Conservation (phyloP, 306 rosid genomes). For the Sicyos edulis region DNA sequence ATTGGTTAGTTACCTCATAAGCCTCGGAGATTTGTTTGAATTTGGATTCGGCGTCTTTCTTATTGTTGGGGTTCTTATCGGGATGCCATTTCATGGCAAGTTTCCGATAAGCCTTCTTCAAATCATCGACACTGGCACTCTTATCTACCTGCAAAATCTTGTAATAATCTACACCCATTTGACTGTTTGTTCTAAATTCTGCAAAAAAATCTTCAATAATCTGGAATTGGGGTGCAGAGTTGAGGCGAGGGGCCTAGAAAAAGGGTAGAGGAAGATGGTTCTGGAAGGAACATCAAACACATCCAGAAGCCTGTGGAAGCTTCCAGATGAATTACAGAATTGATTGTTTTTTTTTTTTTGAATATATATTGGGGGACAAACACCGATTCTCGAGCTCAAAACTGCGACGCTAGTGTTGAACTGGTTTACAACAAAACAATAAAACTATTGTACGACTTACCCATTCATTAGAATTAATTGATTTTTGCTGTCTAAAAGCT, state of each 20-base stretch:
- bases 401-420: too few species aligned
- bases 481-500: too few species aligned
- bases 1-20: slow-evolving; percentile 44
- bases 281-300: slow-evolving; percentile 2
- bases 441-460: too few species aligned
- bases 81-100: slow-evolving; percentile 98
- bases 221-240: neutral
- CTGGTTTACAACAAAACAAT: too few species aligned
- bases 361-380: too few species aligned
- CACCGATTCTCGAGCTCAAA: too few species aligned
- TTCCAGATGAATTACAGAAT: slow-evolving; percentile 43
- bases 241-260: slow-evolving; percentile 7
- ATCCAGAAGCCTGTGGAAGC: slow-evolving; percentile 42
- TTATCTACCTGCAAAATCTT: slow-evolving; percentile 68
- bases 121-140: slow-evolving; percentile 66
- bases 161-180: slow-evolving; percentile 71
- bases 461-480: too few species aligned
- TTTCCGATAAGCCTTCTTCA: slow-evolving; percentile 81
- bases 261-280: slow-evolving; percentile 18
- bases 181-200: neutral
- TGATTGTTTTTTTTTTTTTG: too few species aligned
- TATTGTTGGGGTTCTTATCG: slow-evolving; percentile 52
- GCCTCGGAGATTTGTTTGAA: slow-evolving; percentile 88
- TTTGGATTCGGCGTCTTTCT: slow-evolving; percentile 68
- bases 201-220: neutral